Evolutionary conservation across 2,329 filamentous ascomycete species (phyloP), one percentile per base, ranked within the genome.

Genomic region (Emmonsiellopsis sp.): DNA sequence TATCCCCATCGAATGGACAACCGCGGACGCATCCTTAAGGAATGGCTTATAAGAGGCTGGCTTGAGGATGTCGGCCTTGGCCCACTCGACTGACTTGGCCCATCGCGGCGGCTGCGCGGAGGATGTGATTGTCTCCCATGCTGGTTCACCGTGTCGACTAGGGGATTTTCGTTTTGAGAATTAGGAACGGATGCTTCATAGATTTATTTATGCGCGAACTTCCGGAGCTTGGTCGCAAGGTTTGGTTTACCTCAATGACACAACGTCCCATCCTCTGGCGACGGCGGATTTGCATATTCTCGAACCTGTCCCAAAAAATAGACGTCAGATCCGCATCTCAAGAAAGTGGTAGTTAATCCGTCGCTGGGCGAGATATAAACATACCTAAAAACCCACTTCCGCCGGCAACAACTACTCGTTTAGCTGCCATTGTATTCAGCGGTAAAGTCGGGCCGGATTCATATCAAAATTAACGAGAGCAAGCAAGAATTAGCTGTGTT

Each of bases 1-100:
- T 63, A 98, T 96, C 8, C 93, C 93, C 86, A 97, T 91, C 65
- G 81, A 89, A 77, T 98, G 93, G 46, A 98, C 86, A 30, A 97
- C 91, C 54, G 84, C 91, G 68, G 89, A 83, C 57, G 90, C 88
- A 54, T 81, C 82, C 60, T 82, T 80, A 57, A 98, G 81, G 47
- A 92, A 81, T 0, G 85, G 75, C 7, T 80, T 81, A 73, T 96
- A 98, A 15, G 87, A 87, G 0, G 80, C 75, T 0, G 93, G 92
- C 56, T 86, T 82, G 57, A 98, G 81, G 61, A 97, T 85, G 72
- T 97, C 89, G 63, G 86, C 92, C 59, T 85, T 85, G 61, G 89
- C 86, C 93, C 93, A 97, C 58, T 83, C 80, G 5, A 98, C 89
- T 47, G 83, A 82, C 62, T 81, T 81, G 1, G 90, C 83, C 93